Evolutionary conservation across 495 filamentous ascomycete genomes (phyloP).

Genomic region (Letharia columbiana): DNA sequence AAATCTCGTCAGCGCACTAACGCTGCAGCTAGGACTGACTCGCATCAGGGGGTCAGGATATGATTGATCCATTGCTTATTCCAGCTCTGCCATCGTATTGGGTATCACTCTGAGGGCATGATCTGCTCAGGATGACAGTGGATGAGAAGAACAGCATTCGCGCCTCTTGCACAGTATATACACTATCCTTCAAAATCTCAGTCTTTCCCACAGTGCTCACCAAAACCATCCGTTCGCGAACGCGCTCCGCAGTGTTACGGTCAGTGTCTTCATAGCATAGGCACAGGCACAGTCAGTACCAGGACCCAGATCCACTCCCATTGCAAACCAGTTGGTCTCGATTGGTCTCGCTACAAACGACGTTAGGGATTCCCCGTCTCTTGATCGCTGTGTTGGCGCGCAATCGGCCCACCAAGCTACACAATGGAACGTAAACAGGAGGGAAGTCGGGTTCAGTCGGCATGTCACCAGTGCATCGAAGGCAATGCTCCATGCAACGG

Average conservation of each 20-base stretch:
- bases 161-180: not conserved
- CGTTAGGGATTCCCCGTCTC: not conserved
- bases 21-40: conserved; percentile 5
- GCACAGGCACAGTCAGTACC: not conserved
- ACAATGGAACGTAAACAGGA: conserved; percentile 2
- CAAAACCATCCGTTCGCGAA: not conserved
- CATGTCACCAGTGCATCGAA: not conserved
- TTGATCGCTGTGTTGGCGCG: not conserved
- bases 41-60: conserved; percentile 1
- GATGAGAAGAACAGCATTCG: not conserved
- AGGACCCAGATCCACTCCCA: not conserved
- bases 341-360: not conserved
- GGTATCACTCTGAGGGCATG: not conserved
- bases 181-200: not conserved
- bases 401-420: not conserved
- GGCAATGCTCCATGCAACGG: not conserved
- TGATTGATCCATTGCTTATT: conserved; percentile 2
- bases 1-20: conserved; percentile 1
- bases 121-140: not conserved
- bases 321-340: not conserved
- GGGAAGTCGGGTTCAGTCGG: conserved; percentile 1
- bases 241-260: not conserved
- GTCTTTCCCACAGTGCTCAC: not conserved
- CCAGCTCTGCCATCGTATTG: not conserved
- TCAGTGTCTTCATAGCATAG: not conserved